These are phyloP conservation scores for Dryas octopetala DNA, from an alignment of 306 rosid species.

Conservation along the genomic window DNA sequence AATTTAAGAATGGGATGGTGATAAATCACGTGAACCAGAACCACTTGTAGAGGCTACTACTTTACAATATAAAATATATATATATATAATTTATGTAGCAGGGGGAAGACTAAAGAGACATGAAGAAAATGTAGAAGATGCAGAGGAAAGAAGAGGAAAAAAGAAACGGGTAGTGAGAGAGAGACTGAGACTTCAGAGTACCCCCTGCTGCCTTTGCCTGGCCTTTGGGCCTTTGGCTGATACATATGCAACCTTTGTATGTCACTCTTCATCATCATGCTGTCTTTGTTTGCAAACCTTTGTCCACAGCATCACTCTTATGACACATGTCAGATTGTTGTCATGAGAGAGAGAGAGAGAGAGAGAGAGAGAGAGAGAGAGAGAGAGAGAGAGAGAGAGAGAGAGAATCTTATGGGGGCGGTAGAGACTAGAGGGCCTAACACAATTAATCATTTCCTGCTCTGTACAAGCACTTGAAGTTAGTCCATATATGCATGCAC, in stretches of 20 bases:
- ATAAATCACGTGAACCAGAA: background rate
- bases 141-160: background rate
- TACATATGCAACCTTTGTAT: background rate
- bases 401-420: background rate
- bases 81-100: too few relatives aligned
- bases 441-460: background rate
- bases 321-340: background rate
- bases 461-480: constrained; percentile 10
- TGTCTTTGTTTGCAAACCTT: constrained; percentile 2
- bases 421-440: background rate
- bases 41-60: background rate
- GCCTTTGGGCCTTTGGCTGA: background rate
- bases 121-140: background rate
- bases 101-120: background rate
- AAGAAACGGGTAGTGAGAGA: background rate
- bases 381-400: background rate
- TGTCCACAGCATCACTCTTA: constrained; percentile 8
- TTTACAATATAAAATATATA: too few relatives aligned
- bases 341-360: background rate
- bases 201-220: background rate
- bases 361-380: background rate
- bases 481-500: constrained; percentile 3
- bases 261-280: constrained; percentile 10
- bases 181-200: background rate
- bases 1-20: background rate